These are phyloP conservation scores for Paraconiothyrium sp. DNA, from an alignment of 2,329 filamentous ascomycete species.

Conservation along the genomic window DNA sequence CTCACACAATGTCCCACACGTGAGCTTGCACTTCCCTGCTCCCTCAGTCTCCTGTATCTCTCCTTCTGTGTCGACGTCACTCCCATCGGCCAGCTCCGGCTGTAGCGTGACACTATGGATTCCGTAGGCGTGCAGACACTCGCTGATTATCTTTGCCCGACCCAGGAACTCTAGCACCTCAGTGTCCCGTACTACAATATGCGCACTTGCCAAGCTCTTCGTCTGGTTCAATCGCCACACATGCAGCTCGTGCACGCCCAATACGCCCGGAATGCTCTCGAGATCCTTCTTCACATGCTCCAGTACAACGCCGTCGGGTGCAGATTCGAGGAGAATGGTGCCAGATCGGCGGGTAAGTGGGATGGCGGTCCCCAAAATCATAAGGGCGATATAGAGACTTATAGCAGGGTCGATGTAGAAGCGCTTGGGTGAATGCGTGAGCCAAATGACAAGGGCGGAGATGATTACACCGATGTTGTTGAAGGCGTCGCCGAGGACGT, in stretches of 20 bases:
- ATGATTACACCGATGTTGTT: conserved; percentile 82
- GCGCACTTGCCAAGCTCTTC: conserved; percentile 74
- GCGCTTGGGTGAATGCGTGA: conserved; percentile 63
- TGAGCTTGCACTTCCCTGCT: conserved; percentile 59
- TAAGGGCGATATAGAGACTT: conserved; percentile 74
- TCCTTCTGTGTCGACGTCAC: background rate
- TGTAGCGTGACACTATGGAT: conserved; percentile 77
- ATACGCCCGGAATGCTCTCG: conserved; percentile 72
- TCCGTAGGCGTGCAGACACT: conserved; percentile 78
- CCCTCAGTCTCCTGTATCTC: conserved; percentile 19
- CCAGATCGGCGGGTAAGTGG: conserved; percentile 71
- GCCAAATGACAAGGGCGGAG: conserved; percentile 75
- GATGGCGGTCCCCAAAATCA: conserved; percentile 72
- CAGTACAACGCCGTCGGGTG: conserved; percentile 67
- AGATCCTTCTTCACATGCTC: conserved; percentile 74
- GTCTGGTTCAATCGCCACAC: conserved; percentile 78
- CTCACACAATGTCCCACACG: conserved; percentile 63
- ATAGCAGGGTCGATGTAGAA: conserved; percentile 78
- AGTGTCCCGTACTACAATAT: conserved; percentile 70
- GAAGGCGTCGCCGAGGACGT: conserved; percentile 76
- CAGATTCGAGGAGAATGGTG: conserved; percentile 73
- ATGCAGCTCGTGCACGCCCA: conserved; percentile 76
- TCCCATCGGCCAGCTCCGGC: conserved; percentile 62
- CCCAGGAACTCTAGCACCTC: conserved; percentile 67
- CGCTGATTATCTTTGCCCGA: conserved; percentile 68